A percentile compares a stretch with the other conserved stretches of the same genome.
phyloP scores from a whole-genome alignment of 2,329 filamentous ascomycete species.

The Seiridium unicorne region DNA sequence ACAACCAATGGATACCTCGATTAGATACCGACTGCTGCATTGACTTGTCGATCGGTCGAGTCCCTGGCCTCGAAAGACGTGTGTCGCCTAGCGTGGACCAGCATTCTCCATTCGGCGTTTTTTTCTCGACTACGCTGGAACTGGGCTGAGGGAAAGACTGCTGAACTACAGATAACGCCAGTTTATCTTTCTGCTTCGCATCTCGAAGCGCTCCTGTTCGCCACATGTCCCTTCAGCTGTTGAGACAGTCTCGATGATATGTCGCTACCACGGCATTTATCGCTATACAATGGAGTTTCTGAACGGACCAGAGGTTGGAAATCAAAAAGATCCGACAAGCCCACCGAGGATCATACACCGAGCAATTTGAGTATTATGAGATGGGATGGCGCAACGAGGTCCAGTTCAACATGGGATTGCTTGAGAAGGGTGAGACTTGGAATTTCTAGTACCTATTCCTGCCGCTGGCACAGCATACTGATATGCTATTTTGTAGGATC shows the following conservation, averaged over 20 bases:
- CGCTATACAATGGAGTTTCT: slow-evolving; percentile 32
- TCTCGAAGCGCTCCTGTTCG: background rate
- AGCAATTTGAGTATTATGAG: slow-evolving; percentile 37
- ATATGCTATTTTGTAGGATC: slow-evolving; percentile 52
- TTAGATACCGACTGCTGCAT: slow-evolving; percentile 3
- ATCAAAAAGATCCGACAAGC: slow-evolving; percentile 29
- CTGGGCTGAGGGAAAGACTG: background rate
- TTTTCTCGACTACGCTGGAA: background rate
- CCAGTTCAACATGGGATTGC: slow-evolving; percentile 43
- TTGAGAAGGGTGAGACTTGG: slow-evolving; percentile 42
- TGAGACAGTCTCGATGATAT: slow-evolving; percentile 9
- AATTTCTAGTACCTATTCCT: background rate
- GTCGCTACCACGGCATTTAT: slow-evolving; percentile 13
- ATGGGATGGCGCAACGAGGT: slow-evolving; percentile 49
- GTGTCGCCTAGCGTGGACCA: background rate
- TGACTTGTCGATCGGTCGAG: background rate
- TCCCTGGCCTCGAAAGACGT: too few relatives aligned
- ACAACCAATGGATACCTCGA: slow-evolving; percentile 1
- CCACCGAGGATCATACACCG: slow-evolving; percentile 23
- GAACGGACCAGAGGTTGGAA: slow-evolving; percentile 33
- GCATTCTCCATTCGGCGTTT: background rate
- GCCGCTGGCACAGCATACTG: background rate
- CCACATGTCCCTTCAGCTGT: background rate
- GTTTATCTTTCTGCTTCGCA: background rate
- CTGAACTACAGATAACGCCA: background rate